A percentile compares a stretch with the other conserved stretches of the same genome.
Evolutionary conservation across 2,329 filamentous ascomycete genomes (phyloP).

Genomic region (Beauveria australis): DNA sequence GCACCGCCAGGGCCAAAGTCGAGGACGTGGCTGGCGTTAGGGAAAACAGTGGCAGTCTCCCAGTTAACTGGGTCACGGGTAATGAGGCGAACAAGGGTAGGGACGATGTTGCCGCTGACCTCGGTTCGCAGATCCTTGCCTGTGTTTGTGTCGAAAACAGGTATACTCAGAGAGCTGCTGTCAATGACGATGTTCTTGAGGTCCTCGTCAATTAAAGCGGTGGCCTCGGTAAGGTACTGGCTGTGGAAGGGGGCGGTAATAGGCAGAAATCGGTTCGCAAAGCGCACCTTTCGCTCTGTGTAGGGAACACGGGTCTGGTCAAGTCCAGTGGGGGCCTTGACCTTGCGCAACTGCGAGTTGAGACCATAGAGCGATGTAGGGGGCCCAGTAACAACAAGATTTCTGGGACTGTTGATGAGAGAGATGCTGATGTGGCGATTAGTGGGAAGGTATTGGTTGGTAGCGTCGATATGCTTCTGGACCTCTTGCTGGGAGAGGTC

Average conservation of each 20-base stretch:
- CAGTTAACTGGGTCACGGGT: conserved; percentile 91
- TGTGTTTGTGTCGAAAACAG: conserved; percentile 84
- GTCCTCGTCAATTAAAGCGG: conserved; percentile 76
- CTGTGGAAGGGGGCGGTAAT: conserved; percentile 99
- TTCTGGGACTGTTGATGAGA: conserved; percentile 91
- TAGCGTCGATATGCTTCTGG: conserved; percentile 93
- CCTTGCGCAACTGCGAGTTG: conserved; percentile 88
- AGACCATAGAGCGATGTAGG: conserved; percentile 94
- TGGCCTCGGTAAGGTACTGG: conserved; percentile 79
- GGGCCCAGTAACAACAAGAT: conserved; percentile 92
- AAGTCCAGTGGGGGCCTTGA: conserved; percentile 93
- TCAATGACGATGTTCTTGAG: conserved; percentile 74
- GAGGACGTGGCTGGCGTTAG: conserved; percentile 82
- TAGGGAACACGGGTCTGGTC: conserved; percentile 92
- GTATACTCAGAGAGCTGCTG: conserved; percentile 64
- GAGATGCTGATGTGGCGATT: conserved; percentile 94
- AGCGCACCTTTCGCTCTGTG: conserved; percentile 92
- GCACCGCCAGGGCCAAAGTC: conserved; percentile 97
- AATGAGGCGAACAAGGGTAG: conserved; percentile 81
- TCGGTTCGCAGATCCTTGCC: conserved; percentile 73
- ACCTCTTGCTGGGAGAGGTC: conserved; percentile 83
- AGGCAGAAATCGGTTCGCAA: conserved; percentile 92
- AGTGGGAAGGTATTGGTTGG: conserved; percentile 88
- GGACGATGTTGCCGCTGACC: conserved; percentile 71
- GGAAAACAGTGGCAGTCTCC: conserved; percentile 91